phyloP scores from a whole-genome alignment of 352 stramenopile species.

The Phytophthora pini region DNA sequence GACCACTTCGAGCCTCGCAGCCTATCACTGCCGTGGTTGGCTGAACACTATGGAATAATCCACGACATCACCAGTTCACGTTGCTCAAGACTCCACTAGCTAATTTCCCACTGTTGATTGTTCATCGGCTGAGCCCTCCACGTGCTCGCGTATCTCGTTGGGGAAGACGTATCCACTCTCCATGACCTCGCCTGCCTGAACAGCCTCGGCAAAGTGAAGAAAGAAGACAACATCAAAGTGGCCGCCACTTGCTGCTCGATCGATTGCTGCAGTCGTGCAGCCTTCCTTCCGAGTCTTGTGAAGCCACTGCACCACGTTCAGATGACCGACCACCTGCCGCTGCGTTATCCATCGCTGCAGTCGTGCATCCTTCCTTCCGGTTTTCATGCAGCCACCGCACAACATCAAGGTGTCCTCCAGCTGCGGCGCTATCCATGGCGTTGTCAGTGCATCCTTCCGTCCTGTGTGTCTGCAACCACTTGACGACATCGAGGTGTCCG shows the following conservation, averaged over 20 bases:
- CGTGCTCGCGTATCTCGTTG: too few relatives aligned
- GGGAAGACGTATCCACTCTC: too few relatives aligned
- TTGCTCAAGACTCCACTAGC: too few relatives aligned
- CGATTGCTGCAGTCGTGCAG: constrained; percentile 27
- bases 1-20: too few relatives aligned
- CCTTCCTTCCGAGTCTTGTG: constrained; percentile 24
- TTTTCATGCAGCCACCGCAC: constrained; percentile 35
- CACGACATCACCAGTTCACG: too few relatives aligned
- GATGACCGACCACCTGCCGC: constrained; percentile 20
- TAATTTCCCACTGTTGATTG: too few relatives aligned
- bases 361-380: constrained; percentile 32
- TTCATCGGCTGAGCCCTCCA: too few relatives aligned
- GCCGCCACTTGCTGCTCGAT: constrained; percentile 24
- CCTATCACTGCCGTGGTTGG: too few relatives aligned
- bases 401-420: constrained; percentile 24
- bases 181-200: too few relatives aligned
- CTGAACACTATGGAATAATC: too few relatives aligned
- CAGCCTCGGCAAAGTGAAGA: too few relatives aligned
- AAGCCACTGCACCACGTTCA: constrained; percentile 28
- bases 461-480: constrained; percentile 53
- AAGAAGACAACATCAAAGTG: constrained; percentile 29
- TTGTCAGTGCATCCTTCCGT: constrained; percentile 23
- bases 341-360: constrained; percentile 30
- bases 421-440: constrained; percentile 26
- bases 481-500: too few relatives aligned